Evolutionary conservation across 2,329 filamentous ascomycete genomes (phyloP).

Genomic region (Verticillium nonalfalfae): DNA sequence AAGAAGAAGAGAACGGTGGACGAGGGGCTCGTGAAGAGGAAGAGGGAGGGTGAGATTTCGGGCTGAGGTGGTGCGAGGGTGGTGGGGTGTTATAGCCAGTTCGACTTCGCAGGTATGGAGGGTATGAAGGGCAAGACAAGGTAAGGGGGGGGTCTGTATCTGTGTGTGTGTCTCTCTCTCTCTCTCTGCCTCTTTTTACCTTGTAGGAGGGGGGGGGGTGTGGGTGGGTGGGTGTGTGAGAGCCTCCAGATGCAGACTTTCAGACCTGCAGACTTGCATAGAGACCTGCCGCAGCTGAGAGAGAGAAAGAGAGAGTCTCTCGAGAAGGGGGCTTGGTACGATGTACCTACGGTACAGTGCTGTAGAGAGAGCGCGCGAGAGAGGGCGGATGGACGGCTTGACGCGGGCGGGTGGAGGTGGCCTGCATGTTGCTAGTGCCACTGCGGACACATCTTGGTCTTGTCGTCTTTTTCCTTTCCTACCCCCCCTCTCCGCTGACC

Average conservation of each 20-base stretch:
- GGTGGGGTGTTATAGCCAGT: constrained; percentile 40
- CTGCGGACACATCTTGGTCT: not conserved
- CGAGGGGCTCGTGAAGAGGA: constrained; percentile 51
- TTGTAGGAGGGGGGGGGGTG: no score
- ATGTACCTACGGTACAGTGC: no score
- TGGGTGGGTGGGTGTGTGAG: not conserved
- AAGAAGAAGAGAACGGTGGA: constrained; percentile 52
- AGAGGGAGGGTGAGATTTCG: constrained; percentile 38
- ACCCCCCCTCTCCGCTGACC: not conserved
- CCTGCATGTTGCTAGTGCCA: constrained; percentile 9
- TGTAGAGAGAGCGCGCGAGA: no score
- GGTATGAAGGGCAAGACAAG: not conserved
- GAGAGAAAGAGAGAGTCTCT: not conserved
- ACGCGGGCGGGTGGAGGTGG: not conserved
- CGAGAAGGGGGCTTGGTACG: no score
- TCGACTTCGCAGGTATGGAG: no score
- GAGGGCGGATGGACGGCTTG: not conserved
- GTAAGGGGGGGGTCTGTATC: not conserved
- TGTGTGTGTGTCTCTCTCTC: no score
- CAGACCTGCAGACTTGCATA: not conserved
- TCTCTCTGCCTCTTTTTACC: no score
- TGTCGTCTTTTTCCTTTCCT: not conserved
- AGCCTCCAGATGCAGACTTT: no score
- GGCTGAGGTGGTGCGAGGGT: constrained; percentile 35
- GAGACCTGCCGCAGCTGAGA: not conserved